Conservation (phyloP, 2,329 filamentous ascomycete genomes). For the Colletotrichum cuscutae region DNA sequence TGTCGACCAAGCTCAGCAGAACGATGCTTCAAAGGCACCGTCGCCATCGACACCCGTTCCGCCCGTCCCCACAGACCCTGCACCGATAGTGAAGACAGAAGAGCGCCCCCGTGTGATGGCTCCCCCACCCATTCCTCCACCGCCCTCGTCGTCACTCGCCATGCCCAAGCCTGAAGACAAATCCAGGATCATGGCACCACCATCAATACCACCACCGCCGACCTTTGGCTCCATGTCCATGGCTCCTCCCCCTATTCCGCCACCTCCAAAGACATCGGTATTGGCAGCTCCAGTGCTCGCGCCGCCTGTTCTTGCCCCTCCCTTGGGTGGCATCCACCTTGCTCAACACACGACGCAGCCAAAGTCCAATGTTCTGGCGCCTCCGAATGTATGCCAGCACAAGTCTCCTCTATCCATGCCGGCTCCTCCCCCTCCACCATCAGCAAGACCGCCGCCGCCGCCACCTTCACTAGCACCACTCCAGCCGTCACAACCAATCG, state of each 20-base stretch:
- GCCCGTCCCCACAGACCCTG: neutral
- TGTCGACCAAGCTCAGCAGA: neutral
- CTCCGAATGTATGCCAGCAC: slow-evolving; percentile 53
- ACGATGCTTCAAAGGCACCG: neutral
- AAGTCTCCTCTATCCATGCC: slow-evolving; percentile 49
- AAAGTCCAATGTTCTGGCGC: slow-evolving; percentile 57
- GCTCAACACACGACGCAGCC: slow-evolving; percentile 42
- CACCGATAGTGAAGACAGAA: slow-evolving; percentile 19
- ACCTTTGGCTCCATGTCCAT: slow-evolving; percentile 10
- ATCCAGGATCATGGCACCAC: slow-evolving; percentile 33
- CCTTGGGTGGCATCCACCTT: slow-evolving; percentile 43
- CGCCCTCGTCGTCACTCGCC: slow-evolving; percentile 31
- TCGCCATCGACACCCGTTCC: neutral
- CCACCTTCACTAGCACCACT: slow-evolving; percentile 34
- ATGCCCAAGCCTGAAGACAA: slow-evolving; percentile 41
- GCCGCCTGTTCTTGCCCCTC: slow-evolving; percentile 50
- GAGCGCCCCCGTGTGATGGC: slow-evolving; percentile 23
- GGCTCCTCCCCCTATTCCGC: slow-evolving; percentile 20
- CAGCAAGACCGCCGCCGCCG: slow-evolving; percentile 34
- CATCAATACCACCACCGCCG: slow-evolving; percentile 19
- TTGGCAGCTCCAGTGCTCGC: slow-evolving; percentile 49
- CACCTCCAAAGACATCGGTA: slow-evolving; percentile 35
- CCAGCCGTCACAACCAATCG: slow-evolving; percentile 28
- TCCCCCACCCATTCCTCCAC: slow-evolving; percentile 27
- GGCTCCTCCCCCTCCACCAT: slow-evolving; percentile 39